These are phyloP conservation scores for Candida vartiovaarae DNA, from an alignment of 805 yeast genomes.

Conservation along the genomic window DNA sequence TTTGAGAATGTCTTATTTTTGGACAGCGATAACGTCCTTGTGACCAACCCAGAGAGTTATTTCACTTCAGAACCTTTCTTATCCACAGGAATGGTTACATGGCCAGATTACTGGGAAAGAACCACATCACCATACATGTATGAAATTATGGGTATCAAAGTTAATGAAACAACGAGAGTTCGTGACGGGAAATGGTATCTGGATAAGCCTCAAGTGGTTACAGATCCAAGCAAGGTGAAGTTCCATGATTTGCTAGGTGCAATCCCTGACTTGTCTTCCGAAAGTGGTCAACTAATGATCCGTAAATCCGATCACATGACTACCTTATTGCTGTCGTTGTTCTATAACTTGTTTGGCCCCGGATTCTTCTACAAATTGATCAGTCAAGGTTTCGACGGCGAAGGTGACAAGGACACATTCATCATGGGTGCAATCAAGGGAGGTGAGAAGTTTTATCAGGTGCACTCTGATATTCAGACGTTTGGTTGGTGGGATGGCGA, in stretches of 20 bases:
- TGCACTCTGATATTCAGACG: constrained; percentile 23
- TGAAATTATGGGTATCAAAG: constrained; percentile 39
- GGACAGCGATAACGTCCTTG: constrained; percentile 68
- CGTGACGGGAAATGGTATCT: constrained; percentile 21
- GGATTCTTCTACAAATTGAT: constrained; percentile 57
- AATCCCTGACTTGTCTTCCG: constrained; percentile 60
- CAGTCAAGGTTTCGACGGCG: constrained; percentile 70
- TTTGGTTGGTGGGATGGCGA: constrained; percentile 25
- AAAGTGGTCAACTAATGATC: constrained; percentile 62
- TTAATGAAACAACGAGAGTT: constrained; percentile 18
- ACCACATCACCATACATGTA: constrained; percentile 58
- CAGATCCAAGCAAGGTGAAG: constrained; percentile 28
- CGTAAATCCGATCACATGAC: constrained; percentile 53
- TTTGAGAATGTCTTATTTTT: constrained; percentile 68
- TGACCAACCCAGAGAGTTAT: constrained; percentile 40
- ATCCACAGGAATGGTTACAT: constrained; percentile 47
- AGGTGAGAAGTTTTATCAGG: constrained; percentile 40
- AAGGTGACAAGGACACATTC: constrained; percentile 77
- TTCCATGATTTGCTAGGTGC: constrained; percentile 60
- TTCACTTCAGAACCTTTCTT: constrained; percentile 38
- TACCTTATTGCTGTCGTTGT: constrained; percentile 51
- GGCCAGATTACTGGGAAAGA: constrained; percentile 78
- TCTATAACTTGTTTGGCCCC: constrained; percentile 65
- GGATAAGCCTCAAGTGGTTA: constrained; percentile 3
- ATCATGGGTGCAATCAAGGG: constrained; percentile 49